Evolutionary conservation across 805 yeast genomes (phyloP), one percentile per base, ranked within the genome.

Genomic region (Nakazawaea ernobii): DNA sequence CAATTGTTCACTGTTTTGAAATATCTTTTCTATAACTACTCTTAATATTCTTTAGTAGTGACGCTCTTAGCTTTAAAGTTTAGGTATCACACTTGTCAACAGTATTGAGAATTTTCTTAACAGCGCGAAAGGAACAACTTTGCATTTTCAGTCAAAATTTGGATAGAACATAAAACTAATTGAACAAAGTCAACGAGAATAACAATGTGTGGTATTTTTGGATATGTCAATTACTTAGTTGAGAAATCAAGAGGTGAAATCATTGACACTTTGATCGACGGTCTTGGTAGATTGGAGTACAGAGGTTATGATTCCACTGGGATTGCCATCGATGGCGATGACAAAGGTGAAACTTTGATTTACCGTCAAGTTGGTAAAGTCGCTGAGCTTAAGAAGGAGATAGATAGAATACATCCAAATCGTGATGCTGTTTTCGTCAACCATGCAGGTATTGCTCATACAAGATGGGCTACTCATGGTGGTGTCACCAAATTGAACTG

Each of bases 401-500:
- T 87, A 55, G 71, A 68, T 30, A 47, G 58, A 5, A 62, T 58
- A 20, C 65, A 77, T 40, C 75, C 82, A 49, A 79, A 85, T 59
- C 74, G 84, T 57, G 67, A 74, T 28, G 81, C 78, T 51, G 74
- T 79, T 17, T 90, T 88, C 62, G 83, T 79, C 57, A 80, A 84
- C 65, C 99, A 94, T 63, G 90, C 83, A 51, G 99, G 96, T 63
- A 94, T 94, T 65, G 98, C 99, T 24, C 99, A 94, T 70, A 94
- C 99, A 11, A 86, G 99, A 74, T 94, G 99, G 99, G 99, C 99
- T 44, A 94, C 99, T 35, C 99, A 94, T 67, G 99, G 99, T 68
- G 87, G 83, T 59, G 97, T 97, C 49, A 81, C 80, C 55, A 80
- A 76, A 52, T 58, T 67, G 52, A 94, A 94, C 74, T 94, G 98